Percentiles rank a stretch among this genome's conserved stretches.
These are phyloP conservation scores for Vaccinium darrowii DNA, from an alignment of 148 eudicot genomes.

Conservation along the genomic window DNA sequence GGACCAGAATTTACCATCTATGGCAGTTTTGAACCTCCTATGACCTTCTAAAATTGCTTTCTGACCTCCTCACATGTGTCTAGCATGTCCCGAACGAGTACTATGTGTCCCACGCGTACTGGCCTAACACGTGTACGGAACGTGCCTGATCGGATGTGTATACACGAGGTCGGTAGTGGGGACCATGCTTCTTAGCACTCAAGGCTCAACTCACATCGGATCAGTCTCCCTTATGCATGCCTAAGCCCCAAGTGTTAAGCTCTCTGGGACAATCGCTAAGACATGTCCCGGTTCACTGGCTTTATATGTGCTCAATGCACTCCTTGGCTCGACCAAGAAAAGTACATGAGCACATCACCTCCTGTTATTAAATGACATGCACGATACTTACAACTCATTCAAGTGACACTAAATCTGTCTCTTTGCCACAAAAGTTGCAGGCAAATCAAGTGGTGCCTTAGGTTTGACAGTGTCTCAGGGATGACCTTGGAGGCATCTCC, in stretches of 20 bases:
- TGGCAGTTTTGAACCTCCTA: background rate
- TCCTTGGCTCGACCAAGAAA: background rate
- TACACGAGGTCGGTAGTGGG: background rate
- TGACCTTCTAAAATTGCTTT: background rate
- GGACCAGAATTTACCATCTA: background rate
- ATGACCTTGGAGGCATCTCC: constrained; percentile 2
- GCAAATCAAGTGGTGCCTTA: background rate
- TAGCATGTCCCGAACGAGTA: background rate
- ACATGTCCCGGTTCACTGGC: background rate
- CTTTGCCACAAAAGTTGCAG: background rate
- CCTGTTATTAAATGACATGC: background rate
- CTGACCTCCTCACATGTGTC: background rate
- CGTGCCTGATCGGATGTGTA: background rate
- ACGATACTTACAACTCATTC: background rate
- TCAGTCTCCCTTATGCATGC: background rate
- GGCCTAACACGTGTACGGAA: background rate
- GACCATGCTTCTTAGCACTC: background rate
- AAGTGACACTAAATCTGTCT: background rate
- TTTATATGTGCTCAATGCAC: background rate
- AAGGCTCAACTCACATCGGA: background rate
- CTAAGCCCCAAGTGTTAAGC: background rate
- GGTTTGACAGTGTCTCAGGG: background rate
- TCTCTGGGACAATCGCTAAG: background rate
- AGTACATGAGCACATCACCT: background rate
- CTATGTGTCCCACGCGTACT: background rate